Evolutionary conservation across 495 filamentous ascomycete species (phyloP).

Genomic region (Podospora fimiseda): DNA sequence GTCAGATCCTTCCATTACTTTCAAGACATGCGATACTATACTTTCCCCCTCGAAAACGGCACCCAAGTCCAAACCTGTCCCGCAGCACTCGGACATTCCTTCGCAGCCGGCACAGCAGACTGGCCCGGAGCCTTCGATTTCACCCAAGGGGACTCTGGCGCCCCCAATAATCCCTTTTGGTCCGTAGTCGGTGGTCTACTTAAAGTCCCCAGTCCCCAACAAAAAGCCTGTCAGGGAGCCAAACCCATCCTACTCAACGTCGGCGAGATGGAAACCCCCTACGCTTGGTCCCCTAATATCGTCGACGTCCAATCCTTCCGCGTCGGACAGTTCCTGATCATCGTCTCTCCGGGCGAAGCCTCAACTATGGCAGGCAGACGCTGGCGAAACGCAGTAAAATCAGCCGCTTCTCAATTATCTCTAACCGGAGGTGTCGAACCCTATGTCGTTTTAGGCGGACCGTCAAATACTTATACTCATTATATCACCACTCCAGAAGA

Average conservation of each 20-base stretch:
- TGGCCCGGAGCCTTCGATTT: constrained; percentile 92
- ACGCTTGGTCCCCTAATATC: constrained; percentile 87
- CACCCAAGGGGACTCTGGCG: constrained; percentile 70
- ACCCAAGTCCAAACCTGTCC: constrained; percentile 72
- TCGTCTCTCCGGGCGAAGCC: constrained; percentile 80
- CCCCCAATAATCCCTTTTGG: constrained; percentile 76
- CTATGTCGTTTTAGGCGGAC: constrained; percentile 69
- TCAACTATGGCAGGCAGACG: constrained; percentile 92
- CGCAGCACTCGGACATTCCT: constrained; percentile 86
- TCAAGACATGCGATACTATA: constrained; percentile 53
- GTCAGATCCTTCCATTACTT: constrained; percentile 63
- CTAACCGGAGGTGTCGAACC: constrained; percentile 29
- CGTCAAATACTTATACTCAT: constrained; percentile 90
- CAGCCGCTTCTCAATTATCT: constrained; percentile 34
- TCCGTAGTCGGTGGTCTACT: constrained; percentile 65
- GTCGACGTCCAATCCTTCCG: constrained; percentile 87
- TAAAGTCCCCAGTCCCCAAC: constrained; percentile 61
- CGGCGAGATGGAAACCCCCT: constrained; percentile 69
- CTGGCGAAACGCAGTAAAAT: constrained; percentile 71
- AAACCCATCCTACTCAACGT: constrained; percentile 90
- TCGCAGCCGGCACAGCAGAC: constrained; percentile 90
- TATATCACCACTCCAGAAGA: constrained; percentile 90
- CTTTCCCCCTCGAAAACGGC: constrained; percentile 70
- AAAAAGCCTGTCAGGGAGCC: constrained; percentile 69
- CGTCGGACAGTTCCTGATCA: constrained; percentile 81